These are phyloP conservation scores for Mrakia frigida DNA, from an alignment of 768 basidiomycete genomes.

Conservation along the genomic window DNA sequence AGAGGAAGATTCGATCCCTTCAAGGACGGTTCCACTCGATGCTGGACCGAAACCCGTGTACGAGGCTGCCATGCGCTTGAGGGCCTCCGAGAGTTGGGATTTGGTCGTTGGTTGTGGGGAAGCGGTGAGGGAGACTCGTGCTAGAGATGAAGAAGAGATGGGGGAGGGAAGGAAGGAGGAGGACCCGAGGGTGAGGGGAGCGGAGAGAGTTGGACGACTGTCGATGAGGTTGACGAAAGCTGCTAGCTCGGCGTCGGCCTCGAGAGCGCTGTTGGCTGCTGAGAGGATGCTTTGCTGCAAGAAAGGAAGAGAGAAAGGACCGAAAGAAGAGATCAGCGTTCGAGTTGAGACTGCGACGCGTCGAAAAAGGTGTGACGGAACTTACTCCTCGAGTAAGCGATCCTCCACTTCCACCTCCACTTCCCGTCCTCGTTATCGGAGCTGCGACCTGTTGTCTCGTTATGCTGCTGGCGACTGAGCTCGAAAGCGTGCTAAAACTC, in stretches of 20 bases:
- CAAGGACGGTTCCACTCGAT: not conserved
- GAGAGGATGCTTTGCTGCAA: slow-evolving; percentile 13
- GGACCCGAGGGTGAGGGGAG: slow-evolving; percentile 16
- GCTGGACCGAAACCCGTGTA: slow-evolving; percentile 9
- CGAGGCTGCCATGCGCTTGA: slow-evolving; percentile 20
- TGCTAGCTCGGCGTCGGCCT: slow-evolving; percentile 17
- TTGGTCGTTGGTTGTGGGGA: slow-evolving; percentile 4
- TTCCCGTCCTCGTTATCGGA: not conserved
- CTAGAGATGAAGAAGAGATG: not conserved
- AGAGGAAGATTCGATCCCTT: not conserved
- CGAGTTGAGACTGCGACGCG: not conserved
- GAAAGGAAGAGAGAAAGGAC: not conserved
- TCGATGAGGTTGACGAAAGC: slow-evolving; percentile 27
- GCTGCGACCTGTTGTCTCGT: not conserved
- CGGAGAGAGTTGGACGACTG: slow-evolving; percentile 8
- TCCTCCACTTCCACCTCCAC: slow-evolving; percentile 18
- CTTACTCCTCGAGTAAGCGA: slow-evolving; percentile 11
- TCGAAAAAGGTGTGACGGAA: not conserved
- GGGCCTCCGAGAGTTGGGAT: slow-evolving; percentile 20
- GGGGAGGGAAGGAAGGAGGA: slow-evolving; percentile 14
- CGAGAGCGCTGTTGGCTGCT: slow-evolving; percentile 12
- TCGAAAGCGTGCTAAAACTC: slow-evolving; percentile 15
- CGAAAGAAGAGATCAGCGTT: no score
- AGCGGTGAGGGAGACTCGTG: not conserved
- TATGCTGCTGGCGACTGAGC: slow-evolving; percentile 16